Evolutionary conservation across 805 yeast genomes (phyloP).

Genomic region (Ogataea trehalophila): DNA sequence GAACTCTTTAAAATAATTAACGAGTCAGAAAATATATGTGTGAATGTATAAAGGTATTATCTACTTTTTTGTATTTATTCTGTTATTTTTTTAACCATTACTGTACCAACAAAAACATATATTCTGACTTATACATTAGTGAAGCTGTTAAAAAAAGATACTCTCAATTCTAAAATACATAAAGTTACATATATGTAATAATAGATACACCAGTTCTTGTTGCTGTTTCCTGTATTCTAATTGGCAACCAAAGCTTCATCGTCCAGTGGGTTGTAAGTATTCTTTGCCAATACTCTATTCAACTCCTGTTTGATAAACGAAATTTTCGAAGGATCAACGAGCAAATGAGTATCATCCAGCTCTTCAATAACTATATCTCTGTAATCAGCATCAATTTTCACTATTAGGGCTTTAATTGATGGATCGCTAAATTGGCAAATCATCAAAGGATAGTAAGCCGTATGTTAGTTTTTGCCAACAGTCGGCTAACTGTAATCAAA

Average conservation of each 20-base stretch:
- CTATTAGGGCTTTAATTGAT: constrained; percentile 79
- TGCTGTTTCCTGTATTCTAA: too few species aligned
- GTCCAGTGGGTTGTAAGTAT: constrained; percentile 79
- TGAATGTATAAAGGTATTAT: too few species aligned
- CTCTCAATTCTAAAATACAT: neutral
- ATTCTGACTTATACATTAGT: too few species aligned
- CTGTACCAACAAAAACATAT: too few species aligned
- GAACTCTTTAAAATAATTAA: constrained; percentile 8
- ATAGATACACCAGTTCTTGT: neutral
- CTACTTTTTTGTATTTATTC: too few species aligned
- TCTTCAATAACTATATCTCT: constrained; percentile 75
- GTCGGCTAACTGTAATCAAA: neutral
- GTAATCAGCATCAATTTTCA: constrained; percentile 70
- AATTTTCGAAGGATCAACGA: constrained; percentile 75
- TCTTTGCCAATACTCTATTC: constrained; percentile 69
- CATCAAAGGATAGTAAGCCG: neutral
- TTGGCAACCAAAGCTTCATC: constrained; percentile 46
- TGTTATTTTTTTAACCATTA: too few species aligned
- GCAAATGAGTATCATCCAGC: constrained; percentile 84
- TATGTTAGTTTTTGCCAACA: neutral
- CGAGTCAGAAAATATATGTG: neutral
- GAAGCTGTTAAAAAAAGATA: neutral
- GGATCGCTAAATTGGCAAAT: constrained; percentile 58
- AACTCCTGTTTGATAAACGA: constrained; percentile 73
- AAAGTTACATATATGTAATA: neutral